Conservation (phyloP, 257 asterid genomes). For the Solanum tarijense region DNA sequence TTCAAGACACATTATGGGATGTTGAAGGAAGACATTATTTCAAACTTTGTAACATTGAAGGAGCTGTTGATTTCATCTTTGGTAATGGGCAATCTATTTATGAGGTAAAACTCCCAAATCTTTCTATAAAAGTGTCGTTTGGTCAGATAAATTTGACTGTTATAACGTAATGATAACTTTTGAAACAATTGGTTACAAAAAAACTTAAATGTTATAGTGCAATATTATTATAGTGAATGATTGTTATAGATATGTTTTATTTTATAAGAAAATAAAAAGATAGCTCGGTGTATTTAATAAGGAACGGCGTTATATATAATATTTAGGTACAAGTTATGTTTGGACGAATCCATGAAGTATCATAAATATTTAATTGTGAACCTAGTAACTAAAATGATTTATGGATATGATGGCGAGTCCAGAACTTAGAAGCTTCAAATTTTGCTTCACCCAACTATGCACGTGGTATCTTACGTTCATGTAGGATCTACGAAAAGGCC, state of each 20-base stretch:
- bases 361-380: not conserved
- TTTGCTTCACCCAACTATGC: not conserved
- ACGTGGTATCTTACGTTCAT: not conserved
- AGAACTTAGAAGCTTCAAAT: not conserved
- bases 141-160: not conserved
- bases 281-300: not conserved
- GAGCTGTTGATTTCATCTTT: slow-evolving; percentile 72
- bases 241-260: not conserved
- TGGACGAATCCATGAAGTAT: too few relatives aligned
- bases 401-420: not conserved
- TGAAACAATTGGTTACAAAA: not conserved
- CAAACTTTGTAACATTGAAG: slow-evolving; percentile 39
- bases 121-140: not conserved
- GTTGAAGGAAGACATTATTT: slow-evolving; percentile 63
- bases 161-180: not conserved
- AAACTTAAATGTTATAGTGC: not conserved
- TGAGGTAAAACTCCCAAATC: slow-evolving; percentile 28
- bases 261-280: not conserved
- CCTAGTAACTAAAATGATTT: not conserved
- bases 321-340: too few relatives aligned
- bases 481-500: not conserved
- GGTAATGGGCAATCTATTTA: slow-evolving; percentile 72
- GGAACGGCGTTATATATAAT: not conserved
- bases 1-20: slow-evolving; percentile 74
- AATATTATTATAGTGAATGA: not conserved